phyloP scores from a whole-genome alignment of 495 filamentous ascomycete genomes.

The Podospora appendiculata region DNA sequence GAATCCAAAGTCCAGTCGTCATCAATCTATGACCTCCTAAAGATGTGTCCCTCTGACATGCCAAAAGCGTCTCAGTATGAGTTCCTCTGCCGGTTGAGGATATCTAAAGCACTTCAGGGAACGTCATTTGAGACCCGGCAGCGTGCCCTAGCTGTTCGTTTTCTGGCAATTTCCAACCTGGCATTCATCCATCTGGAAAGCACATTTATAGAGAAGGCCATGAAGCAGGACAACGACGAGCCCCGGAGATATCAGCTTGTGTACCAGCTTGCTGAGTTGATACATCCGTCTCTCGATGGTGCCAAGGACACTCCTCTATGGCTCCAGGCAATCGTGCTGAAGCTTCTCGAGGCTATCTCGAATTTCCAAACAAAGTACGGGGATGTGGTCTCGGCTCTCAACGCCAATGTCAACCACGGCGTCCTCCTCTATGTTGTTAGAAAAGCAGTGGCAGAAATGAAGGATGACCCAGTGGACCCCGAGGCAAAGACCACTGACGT shows the following conservation, averaged over 20 bases:
- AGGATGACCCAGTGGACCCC: slow-evolving; percentile 46
- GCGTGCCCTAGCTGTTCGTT: slow-evolving; percentile 68
- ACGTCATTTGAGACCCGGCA: slow-evolving; percentile 55
- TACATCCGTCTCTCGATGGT: slow-evolving; percentile 66
- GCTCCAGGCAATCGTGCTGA: slow-evolving; percentile 77
- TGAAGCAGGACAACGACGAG: slow-evolving; percentile 84
- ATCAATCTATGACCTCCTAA: slow-evolving; percentile 60
- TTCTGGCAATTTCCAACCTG: slow-evolving; percentile 85
- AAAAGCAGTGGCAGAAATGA: slow-evolving; percentile 78
- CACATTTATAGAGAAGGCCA: slow-evolving; percentile 72
- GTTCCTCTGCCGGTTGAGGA: slow-evolving; percentile 72
- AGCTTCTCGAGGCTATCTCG: slow-evolving; percentile 71
- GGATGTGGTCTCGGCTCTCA: slow-evolving; percentile 80
- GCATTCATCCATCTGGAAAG: slow-evolving; percentile 79
- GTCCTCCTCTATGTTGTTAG: slow-evolving; percentile 90
- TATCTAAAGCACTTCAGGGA: slow-evolving; percentile 65
- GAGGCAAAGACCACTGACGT: slow-evolving; percentile 46
- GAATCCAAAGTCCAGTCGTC: slow-evolving; percentile 52
- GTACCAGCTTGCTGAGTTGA: slow-evolving; percentile 85
- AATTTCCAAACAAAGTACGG: slow-evolving; percentile 66
- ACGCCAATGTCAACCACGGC: slow-evolving; percentile 91
- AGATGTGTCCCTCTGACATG: slow-evolving; percentile 53
- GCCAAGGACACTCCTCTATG: slow-evolving; percentile 57
- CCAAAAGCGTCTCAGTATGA: slow-evolving; percentile 74
- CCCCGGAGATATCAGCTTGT: slow-evolving; percentile 81